Percentiles rank a stretch among this genome's conserved stretches.
Conservation (phyloP, 192 early-diverging fungal species). For the Coemansia sp. region DNA sequence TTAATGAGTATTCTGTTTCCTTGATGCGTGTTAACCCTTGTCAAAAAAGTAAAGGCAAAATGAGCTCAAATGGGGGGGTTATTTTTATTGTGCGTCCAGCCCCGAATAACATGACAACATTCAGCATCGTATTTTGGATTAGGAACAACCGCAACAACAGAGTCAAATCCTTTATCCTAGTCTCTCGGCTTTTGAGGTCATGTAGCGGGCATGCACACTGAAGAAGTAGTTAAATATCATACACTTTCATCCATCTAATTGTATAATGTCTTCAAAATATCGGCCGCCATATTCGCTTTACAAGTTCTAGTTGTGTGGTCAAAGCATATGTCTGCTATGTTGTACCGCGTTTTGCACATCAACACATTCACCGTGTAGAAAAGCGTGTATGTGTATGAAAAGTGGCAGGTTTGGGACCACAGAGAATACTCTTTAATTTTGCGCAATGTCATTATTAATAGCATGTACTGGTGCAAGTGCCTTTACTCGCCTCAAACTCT, state of each 20-base stretch:
- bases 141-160: background rate
- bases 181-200: background rate
- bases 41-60: background rate
- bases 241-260: background rate
- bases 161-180: background rate
- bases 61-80: too few relatives aligned
- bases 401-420: too few relatives aligned
- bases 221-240: background rate
- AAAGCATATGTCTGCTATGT: background rate
- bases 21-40: background rate
- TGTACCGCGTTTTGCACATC: too few relatives aligned
- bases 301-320: background rate
- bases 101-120: too few relatives aligned
- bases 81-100: too few relatives aligned
- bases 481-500: too few relatives aligned
- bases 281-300: background rate
- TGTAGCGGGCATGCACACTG: background rate
- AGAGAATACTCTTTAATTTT: too few relatives aligned
- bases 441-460: too few relatives aligned
- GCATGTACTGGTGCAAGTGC: too few relatives aligned
- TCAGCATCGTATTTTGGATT: background rate
- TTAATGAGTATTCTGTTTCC: conserved; percentile 1
- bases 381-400: too few relatives aligned
- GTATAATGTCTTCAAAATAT: background rate
- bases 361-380: too few relatives aligned